These are phyloP conservation scores for Dentipellis fragilis DNA, from an alignment of 768 basidiomycete species.

Conservation along the genomic window DNA sequence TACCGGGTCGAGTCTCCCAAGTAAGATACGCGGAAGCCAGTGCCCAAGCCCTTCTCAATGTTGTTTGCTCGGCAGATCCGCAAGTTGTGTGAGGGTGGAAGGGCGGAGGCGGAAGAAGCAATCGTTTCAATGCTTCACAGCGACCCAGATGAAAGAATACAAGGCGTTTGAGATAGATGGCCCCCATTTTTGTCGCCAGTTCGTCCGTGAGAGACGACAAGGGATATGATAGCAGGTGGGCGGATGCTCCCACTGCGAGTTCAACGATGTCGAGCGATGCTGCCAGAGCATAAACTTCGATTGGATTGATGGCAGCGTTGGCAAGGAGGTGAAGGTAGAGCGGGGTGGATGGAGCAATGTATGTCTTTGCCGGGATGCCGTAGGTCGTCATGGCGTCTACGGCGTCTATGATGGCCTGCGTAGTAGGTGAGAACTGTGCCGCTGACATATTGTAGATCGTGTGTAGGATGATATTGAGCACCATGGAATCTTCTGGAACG, in stretches of 20 bases:
- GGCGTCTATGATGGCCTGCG: slow-evolving; percentile 19
- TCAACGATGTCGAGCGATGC: slow-evolving; percentile 24
- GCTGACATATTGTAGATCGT: slow-evolving; percentile 22
- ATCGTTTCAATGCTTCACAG: slow-evolving; percentile 23
- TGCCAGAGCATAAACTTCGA: slow-evolving; percentile 34
- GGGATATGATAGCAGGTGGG: slow-evolving; percentile 27
- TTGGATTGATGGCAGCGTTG: slow-evolving; percentile 24
- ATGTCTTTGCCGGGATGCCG: slow-evolving; percentile 16
- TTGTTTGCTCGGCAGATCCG: slow-evolving; percentile 12
- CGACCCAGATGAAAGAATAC: slow-evolving; percentile 29
- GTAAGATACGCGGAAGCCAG: slow-evolving; percentile 19
- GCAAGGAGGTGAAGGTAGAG: slow-evolving; percentile 25
- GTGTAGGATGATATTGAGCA: slow-evolving; percentile 26
- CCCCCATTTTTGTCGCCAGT: slow-evolving; percentile 27
- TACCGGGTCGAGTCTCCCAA: slow-evolving; percentile 21
- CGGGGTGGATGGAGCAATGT: slow-evolving; percentile 20
- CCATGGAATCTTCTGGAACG: slow-evolving; percentile 19
- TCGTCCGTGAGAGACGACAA: slow-evolving; percentile 27
- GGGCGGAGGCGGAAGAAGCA: slow-evolving; percentile 19
- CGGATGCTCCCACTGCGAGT: slow-evolving; percentile 30
- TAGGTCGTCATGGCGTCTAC: slow-evolving; percentile 18
- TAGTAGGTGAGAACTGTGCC: slow-evolving; percentile 18
- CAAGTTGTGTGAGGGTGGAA: slow-evolving; percentile 17
- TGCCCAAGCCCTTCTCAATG: slow-evolving; percentile 21
- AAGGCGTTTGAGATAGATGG: slow-evolving; percentile 32